Base-by-base conservation (phyloP, 2,329 filamentous ascomycete genomes). In the Helotiales sp. region DNA sequence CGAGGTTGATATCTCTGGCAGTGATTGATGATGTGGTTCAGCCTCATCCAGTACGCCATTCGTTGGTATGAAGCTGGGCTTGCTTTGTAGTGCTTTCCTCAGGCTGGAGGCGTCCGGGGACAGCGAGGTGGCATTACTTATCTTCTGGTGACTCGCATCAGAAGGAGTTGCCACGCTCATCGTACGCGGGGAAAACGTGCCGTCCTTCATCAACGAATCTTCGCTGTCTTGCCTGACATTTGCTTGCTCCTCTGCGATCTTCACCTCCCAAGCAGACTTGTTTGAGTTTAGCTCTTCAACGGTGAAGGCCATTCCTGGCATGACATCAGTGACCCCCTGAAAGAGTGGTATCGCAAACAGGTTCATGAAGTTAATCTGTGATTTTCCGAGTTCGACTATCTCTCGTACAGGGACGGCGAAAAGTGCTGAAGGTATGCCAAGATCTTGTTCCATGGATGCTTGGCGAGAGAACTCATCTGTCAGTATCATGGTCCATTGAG, bases 361-460 rank as follows among this genome's bases (percentile, higher is more conserved):
- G 64, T 91, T 95, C 90, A 98, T 97, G 75, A 99, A 99, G 24
- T 91, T 89, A 54, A 97, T 89, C 74, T 99, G 95, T 7, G 92
- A 89, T 65, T 90, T 91, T 62, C 86, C 90, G 53, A 97, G 81
- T 55, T 93, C 93, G 61, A 91, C 79, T 30, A 89, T 80, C 67
- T 97, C 93, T 66, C 93, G 90, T 57, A 91, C 86, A 38, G 95
- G 91, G 3, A 88, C 86, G 1, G 93, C 87, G 67, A 96, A 91
- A 2, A 99, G 81, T 29, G 93, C 93, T 0, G 93, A 93, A 47
- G 88, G 86, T 69, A 99, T 96, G 17, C 90, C 85, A 22, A 98
- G 82, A 69, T 96, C 91, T 57, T 81, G 79, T 74, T 99, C 95
- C 89, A 98, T 96, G 13, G 88, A 84, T 1, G 91, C 91, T 75